Conservation (phyloP, 768 basidiomycete genomes). For the Ephemerocybe angulata region DNA sequence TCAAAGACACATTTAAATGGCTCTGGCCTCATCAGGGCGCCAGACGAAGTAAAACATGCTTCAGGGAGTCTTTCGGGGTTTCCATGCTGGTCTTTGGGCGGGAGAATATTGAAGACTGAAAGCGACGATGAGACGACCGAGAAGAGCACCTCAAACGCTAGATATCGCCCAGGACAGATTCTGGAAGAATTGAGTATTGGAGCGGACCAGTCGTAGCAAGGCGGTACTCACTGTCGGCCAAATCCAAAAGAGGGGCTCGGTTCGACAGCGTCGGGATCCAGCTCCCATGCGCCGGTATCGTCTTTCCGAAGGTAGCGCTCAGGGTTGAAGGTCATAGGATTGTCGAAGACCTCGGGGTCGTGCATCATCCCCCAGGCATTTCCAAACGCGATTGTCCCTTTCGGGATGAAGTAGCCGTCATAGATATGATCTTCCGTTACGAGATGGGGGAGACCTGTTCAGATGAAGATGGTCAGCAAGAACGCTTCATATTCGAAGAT, state of each 20-base stretch:
- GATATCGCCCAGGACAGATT: constrained; percentile 19
- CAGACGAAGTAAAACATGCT: neutral
- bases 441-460: constrained; percentile 6
- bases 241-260: constrained; percentile 20
- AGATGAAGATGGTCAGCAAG: neutral
- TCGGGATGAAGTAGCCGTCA: constrained; percentile 13
- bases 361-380: constrained; percentile 15
- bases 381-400: constrained; percentile 11
- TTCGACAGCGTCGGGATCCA: neutral
- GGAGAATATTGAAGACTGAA: constrained; percentile 15
- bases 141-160: constrained; percentile 14
- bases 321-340: constrained; percentile 10
- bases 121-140: constrained; percentile 15
- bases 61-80: constrained; percentile 7
- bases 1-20: neutral
- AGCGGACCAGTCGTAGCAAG: neutral
- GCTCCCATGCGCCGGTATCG: too few species aligned
- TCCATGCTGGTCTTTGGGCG: constrained; percentile 16
- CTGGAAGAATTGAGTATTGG: neutral
- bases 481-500: neutral
- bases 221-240: neutral
- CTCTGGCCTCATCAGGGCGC: neutral
- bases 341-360: constrained; percentile 7
- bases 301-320: constrained; percentile 8
- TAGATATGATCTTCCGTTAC: constrained; percentile 11